Base-by-base conservation (phyloP, 2,329 filamentous ascomycete species). In the Aspergillus ibericus region DNA sequence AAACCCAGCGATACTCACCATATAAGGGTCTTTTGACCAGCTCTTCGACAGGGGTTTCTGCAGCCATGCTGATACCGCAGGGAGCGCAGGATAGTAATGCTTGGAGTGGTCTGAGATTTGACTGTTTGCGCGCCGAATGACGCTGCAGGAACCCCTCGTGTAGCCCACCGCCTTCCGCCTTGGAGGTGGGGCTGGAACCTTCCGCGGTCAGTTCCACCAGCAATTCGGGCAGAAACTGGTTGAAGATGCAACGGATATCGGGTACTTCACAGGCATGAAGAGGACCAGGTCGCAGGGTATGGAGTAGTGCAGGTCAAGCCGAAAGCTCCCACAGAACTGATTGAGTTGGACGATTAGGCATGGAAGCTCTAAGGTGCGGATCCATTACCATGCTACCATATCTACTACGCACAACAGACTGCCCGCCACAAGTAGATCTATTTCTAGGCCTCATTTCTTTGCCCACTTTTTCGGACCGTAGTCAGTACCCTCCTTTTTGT, bases 21-120 rank as follows among this genome's bases (percentile, higher is more conserved):
- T 84, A 84, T 25, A 84, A 69, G 34, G 81, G 80, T 40, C 77
- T 77, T 67, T 78, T 80, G 32, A 83, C 60, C 7, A 82, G 66
- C 57, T 75, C 74, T 53, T 76, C 72, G 29, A 68, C 59, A n/a
- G 57, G 57, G 18, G 63, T 60, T 53, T 70, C 67, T 16, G 59
- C 66, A 40, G 56, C 63, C 66, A 68, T 68, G 7, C 7, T 53
- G 36, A 44, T 25, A 3, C 10, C 22, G 16, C 36, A n/a, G 36
- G 34, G 25, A 32, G 12, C n/a, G 25, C 9, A 20, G 16, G 9
- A 8, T 20, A 22, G 51, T 42, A 9, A 42, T 20, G 18, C 10
- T 22, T 20, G 18, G 15, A 53, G 10, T 15, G 35, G 13, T 32
- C 27, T 20, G 38, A 15, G 40, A 13, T 20, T 42, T 27, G 25